These are phyloP conservation scores for Termitomyces sp. DNA, from an alignment of 768 basidiomycete genomes.

Conservation along the genomic window DNA sequence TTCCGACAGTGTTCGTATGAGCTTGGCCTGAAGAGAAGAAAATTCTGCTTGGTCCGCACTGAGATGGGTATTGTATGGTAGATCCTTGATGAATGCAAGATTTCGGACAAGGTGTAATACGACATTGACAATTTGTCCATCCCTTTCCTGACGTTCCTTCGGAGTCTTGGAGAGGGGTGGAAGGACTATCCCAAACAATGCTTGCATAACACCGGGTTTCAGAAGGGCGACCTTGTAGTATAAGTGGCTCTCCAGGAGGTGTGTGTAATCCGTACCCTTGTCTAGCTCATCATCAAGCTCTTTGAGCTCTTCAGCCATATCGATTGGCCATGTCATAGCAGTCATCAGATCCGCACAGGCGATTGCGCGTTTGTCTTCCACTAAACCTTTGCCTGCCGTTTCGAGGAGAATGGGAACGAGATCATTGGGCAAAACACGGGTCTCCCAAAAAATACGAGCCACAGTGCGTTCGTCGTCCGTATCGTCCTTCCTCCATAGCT, in stretches of 20 bases:
- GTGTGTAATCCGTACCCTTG: conserved; percentile 85
- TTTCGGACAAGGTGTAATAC: conserved; percentile 90
- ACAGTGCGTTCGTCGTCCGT: conserved; percentile 96
- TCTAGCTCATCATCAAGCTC: conserved; percentile 85
- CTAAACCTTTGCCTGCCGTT: conserved; percentile 73
- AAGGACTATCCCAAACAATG: conserved; percentile 71
- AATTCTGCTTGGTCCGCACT: conserved; percentile 81
- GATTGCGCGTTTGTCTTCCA: conserved; percentile 82
- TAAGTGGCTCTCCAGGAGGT: conserved; percentile 75
- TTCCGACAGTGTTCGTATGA: conserved; percentile 68
- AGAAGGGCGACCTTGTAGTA: conserved; percentile 86
- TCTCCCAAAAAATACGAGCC: conserved; percentile 88
- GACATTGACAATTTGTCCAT: conserved; percentile 84
- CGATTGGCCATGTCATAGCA: conserved; percentile 99
- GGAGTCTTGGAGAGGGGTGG: conserved; percentile 71
- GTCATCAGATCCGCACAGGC: conserved; percentile 87
- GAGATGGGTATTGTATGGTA: conserved; percentile 62
- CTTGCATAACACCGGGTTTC: conserved; percentile 62
- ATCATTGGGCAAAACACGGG: conserved; percentile 84
- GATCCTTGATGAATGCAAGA: conserved; percentile 91
- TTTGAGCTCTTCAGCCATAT: conserved; percentile 89
- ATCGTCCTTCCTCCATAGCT: conserved; percentile 94
- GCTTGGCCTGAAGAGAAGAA: conserved; percentile 72
- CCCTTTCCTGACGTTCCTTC: conserved; percentile 73
- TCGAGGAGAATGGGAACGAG: conserved; percentile 80